phyloP scores from a whole-genome alignment of 2,329 filamentous ascomycete species.

The Gnomoniopsis sp. region DNA sequence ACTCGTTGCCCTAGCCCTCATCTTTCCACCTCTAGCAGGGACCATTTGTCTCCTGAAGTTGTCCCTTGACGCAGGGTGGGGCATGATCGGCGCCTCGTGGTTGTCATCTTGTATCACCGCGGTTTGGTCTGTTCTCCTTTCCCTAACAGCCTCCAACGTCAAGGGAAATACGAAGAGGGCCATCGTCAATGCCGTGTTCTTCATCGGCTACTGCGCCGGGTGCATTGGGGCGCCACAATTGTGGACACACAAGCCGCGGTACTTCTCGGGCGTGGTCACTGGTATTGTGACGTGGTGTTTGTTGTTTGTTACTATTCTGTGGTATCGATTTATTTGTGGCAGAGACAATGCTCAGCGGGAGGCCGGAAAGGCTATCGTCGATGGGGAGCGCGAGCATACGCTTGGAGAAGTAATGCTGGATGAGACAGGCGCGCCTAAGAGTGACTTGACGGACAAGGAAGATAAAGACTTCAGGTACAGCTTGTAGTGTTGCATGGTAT shows the following conservation, averaged over 20 bases:
- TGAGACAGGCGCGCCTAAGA: constrained; percentile 22
- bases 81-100: constrained; percentile 46
- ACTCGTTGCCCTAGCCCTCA: constrained; percentile 35
- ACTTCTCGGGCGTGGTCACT: constrained; percentile 43
- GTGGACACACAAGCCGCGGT: constrained; percentile 42
- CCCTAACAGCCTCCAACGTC: constrained; percentile 44
- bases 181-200: constrained; percentile 44
- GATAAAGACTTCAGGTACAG: constrained; percentile 33
- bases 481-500: constrained; percentile 7
- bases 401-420: constrained; percentile 21
- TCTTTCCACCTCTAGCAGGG: constrained; percentile 40
- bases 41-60: constrained; percentile 41
- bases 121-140: constrained; percentile 39
- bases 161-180: constrained; percentile 50
- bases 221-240: constrained; percentile 46
- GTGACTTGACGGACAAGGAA: constrained; percentile 34
- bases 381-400: background rate
- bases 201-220: constrained; percentile 46
- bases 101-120: constrained; percentile 42
- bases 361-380: background rate
- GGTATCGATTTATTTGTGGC: constrained; percentile 33
- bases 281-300: constrained; percentile 40
- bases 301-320: constrained; percentile 30
- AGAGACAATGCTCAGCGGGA: constrained; percentile 32
- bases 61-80: constrained; percentile 38